These are phyloP conservation scores for Oryza meyeriana DNA, from an alignment of 176 grass and related monocot species.

Conservation along the genomic window DNA sequence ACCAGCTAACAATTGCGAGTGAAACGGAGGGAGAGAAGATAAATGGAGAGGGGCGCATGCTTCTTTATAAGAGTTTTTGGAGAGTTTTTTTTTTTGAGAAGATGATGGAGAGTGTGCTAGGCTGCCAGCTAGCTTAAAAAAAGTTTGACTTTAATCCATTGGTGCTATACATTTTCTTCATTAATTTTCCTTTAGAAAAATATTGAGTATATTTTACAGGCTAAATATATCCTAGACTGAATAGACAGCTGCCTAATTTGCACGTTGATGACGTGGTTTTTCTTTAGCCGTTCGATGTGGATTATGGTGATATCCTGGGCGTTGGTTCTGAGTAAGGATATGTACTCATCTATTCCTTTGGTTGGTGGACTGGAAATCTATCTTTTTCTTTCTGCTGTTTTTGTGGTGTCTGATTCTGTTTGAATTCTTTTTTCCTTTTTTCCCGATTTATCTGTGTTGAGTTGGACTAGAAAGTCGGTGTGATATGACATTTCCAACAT, in stretches of 20 bases:
- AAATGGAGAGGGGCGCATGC: not conserved
- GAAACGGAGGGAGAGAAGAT: conserved; percentile 21
- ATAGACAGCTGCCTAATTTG: conserved; percentile 1
- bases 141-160: conserved; percentile 33
- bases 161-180: not conserved
- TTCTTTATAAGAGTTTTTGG: not conserved
- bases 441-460: not conserved
- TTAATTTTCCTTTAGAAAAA: conserved; percentile 8
- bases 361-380: not conserved
- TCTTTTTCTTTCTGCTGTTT: conserved; percentile 2
- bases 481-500: conserved; percentile 8
- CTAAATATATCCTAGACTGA: not conserved
- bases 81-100: not conserved
- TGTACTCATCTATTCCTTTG: not conserved
- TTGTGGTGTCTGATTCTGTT: not conserved
- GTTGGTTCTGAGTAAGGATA: conserved; percentile 25
- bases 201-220: not conserved
- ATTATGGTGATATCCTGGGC: conserved; percentile 24
- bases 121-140: not conserved
- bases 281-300: not conserved
- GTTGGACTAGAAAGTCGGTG: conserved; percentile 42
- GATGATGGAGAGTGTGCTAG: not conserved
- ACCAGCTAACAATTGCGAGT: not conserved
- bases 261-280: not conserved
- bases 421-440: too few relatives aligned